These are phyloP conservation scores for Evernia prunastri DNA, from an alignment of 495 filamentous ascomycete species.

Conservation along the genomic window DNA sequence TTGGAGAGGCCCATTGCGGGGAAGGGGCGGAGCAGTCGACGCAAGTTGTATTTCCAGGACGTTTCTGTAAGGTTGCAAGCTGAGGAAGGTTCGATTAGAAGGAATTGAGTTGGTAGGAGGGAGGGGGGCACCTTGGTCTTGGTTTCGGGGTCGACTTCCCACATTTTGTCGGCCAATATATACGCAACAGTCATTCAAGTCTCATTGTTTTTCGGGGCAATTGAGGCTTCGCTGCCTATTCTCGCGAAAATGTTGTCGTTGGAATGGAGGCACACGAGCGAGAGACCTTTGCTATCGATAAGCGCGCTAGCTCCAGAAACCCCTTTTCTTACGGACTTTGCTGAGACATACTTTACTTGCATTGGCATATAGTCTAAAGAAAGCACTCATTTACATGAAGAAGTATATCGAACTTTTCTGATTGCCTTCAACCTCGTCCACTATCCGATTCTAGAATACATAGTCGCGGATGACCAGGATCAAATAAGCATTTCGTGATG, in stretches of 20 bases:
- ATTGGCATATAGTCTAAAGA: not conserved
- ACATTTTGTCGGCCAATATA: conserved; percentile 31
- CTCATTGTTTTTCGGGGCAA: not conserved
- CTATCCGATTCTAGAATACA: conserved; percentile 21
- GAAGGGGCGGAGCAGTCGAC: conserved; percentile 91
- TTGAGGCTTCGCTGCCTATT: not conserved
- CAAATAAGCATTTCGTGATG: conserved; percentile 19
- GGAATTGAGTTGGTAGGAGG: not conserved
- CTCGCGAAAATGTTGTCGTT: not conserved
- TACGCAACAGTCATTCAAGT: not conserved
- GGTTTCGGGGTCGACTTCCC: conserved; percentile 97
- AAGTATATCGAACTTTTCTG: not conserved
- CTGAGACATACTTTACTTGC: not conserved
- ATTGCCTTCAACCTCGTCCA: conserved; percentile 3
- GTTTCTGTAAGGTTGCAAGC: conserved; percentile 84
- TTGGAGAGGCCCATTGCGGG: conserved; percentile 86
- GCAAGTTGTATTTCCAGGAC: conserved; percentile 76
- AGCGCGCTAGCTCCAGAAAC: not conserved
- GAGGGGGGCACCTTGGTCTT: conserved; percentile 65
- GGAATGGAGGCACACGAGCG: conserved; percentile 4
- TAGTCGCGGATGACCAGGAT: conserved; percentile 7
- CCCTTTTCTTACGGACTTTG: not conserved
- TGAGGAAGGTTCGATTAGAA: conserved; percentile 59
- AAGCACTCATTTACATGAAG: not conserved
- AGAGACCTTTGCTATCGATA: conserved; percentile 3